Evolutionary conservation across 768 basidiomycete genomes (phyloP).

Genomic region (Boletus insuetus): DNA sequence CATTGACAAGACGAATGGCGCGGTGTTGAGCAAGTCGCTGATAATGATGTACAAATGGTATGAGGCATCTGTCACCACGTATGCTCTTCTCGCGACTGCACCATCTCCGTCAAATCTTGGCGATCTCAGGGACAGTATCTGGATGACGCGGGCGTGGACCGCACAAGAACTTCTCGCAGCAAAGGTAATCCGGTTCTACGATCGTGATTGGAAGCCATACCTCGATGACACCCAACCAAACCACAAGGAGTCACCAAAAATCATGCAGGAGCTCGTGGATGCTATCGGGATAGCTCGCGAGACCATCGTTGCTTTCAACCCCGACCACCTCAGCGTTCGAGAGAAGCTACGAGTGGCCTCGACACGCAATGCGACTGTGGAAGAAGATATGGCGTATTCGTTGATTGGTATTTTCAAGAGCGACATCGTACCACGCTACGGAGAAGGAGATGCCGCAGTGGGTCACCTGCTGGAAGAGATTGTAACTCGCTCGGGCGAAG

Average conservation of each 20-base stretch:
- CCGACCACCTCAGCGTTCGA: background rate
- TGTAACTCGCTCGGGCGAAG: slow-evolving; percentile 4
- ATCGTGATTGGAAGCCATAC: slow-evolving; percentile 8
- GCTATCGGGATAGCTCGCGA: slow-evolving; percentile 4
- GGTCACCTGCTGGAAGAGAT: slow-evolving; percentile 12
- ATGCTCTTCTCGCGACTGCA: background rate
- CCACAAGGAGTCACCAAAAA: slow-evolving; percentile 9
- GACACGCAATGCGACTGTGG: background rate
- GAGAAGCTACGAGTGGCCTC: slow-evolving; percentile 10
- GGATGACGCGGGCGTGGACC: slow-evolving; percentile 18
- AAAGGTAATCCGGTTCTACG: slow-evolving; percentile 7
- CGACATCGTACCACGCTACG: background rate
- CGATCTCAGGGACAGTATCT: background rate
- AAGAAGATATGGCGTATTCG: background rate
- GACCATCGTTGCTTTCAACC: slow-evolving; percentile 1
- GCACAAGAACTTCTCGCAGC: slow-evolving; percentile 13
- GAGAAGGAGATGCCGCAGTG: slow-evolving; percentile 4
- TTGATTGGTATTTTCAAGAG: background rate
- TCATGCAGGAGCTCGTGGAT: slow-evolving; percentile 5
- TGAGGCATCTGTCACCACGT: slow-evolving; percentile 1
- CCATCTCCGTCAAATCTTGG: background rate
- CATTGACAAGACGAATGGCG: slow-evolving; percentile 8
- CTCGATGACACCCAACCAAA: background rate
- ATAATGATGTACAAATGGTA: slow-evolving; percentile 15
- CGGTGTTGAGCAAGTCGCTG: slow-evolving; percentile 5